Percentiles rank a stretch among this genome's conserved stretches.
Conservation (phyloP, 192 early-diverging fungal genomes). For the Spinellus fusiger region DNA sequence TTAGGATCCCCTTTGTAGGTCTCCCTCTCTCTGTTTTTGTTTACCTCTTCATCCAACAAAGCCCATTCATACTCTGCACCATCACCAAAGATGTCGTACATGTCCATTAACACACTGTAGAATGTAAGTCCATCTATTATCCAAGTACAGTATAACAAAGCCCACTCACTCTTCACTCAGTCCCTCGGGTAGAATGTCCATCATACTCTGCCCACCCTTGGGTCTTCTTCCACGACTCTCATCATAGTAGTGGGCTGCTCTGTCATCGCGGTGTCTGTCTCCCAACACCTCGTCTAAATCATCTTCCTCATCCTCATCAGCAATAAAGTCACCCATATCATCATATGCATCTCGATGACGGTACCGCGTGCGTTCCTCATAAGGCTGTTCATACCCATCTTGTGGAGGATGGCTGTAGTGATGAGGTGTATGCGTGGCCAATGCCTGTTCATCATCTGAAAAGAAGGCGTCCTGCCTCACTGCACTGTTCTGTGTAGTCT, state of each 20-base stretch:
- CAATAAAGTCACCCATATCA: constrained; percentile 50
- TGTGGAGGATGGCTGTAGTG: constrained; percentile 39
- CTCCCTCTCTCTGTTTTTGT: not conserved
- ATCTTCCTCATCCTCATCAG: constrained; percentile 43
- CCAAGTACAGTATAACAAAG: not conserved
- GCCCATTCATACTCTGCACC: constrained; percentile 86
- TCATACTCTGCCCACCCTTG: constrained; percentile 18
- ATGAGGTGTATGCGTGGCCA: constrained; percentile 49
- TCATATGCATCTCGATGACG: constrained; percentile 31
- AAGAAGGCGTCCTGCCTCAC: constrained; percentile 56
- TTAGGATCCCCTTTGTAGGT: not conserved
- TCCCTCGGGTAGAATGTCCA: constrained; percentile 22
- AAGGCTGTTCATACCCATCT: constrained; percentile 25
- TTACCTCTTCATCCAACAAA: constrained; percentile 41
- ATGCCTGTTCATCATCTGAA: constrained; percentile 60
- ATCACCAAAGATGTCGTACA: constrained; percentile 89
- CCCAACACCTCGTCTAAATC: constrained; percentile 30
- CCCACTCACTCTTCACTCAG: constrained; percentile 17
- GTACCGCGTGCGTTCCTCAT: constrained; percentile 25
- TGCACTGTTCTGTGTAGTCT: constrained; percentile 32
- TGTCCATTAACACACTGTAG: constrained; percentile 63
- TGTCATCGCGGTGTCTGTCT: constrained; percentile 26
- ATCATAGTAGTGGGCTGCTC: constrained; percentile 31
- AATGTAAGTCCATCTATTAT: not conserved
- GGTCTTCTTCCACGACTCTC: constrained; percentile 14